phyloP scores from a whole-genome alignment of 208 protist species.

The Leishmania braziliensis region DNA sequence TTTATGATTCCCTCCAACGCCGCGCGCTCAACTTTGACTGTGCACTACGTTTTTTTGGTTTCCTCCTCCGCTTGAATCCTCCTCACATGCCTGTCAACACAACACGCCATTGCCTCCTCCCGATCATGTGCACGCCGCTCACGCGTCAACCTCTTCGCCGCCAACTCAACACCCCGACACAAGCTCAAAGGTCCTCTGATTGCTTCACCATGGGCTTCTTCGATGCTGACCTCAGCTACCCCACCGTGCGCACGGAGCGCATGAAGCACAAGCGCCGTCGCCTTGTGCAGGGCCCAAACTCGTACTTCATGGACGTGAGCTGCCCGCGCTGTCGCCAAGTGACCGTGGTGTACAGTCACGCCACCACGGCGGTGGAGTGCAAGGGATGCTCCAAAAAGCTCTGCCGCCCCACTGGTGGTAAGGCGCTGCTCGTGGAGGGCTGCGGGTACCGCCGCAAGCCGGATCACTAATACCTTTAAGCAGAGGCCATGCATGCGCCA shows the following conservation, averaged over 20 bases:
- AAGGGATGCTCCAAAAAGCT: constrained; percentile 95
- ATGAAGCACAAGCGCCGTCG: constrained; percentile 99
- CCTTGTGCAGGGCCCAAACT: constrained; percentile 99
- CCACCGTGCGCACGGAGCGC: constrained; percentile 93
- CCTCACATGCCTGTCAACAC: neutral
- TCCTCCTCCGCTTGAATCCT: neutral
- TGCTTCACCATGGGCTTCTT: constrained; percentile 87
- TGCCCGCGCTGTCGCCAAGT: constrained; percentile 96
- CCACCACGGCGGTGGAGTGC: constrained; percentile 97
- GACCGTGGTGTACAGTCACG: constrained; percentile 98
- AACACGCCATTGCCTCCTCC: neutral
- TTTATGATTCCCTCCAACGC: neutral
- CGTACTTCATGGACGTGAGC: constrained; percentile 99
- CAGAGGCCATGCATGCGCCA: neutral
- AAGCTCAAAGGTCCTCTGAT: neutral
- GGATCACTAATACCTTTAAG: constrained; percentile 72
- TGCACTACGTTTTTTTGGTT: neutral
- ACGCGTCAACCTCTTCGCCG: neutral
- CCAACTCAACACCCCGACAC: neutral
- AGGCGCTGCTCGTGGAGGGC: constrained; percentile 95
- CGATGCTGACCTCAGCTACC: constrained; percentile 98
- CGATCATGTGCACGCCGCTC: neutral
- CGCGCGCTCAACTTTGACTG: neutral
- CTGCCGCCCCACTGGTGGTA: constrained; percentile 98
- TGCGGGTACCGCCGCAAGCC: constrained; percentile 96